Base-by-base conservation (phyloP, 2,329 filamentous ascomycete genomes). In the Fusarium robinianum region DNA sequence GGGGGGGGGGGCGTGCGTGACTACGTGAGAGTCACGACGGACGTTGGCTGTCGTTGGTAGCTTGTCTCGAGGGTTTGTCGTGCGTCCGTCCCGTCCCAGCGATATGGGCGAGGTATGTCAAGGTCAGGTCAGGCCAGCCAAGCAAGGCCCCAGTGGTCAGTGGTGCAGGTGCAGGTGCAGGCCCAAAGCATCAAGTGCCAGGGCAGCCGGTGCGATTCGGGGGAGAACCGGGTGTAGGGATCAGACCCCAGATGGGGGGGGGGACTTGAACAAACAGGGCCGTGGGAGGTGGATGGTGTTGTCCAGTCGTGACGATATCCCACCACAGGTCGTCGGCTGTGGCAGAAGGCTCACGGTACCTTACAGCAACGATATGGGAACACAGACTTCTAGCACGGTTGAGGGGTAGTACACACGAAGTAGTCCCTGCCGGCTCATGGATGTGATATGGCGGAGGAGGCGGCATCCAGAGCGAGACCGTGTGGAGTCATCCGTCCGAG, bases 81-180 rank as follows among this genome's bases (percentile, higher is more conserved):
- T 41, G 48, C 29, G 30, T 38, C n/a, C n/a, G n/a, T n/a, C 46
- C 46, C 32, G 52, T 57, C 55, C 56, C 56, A 55, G 53, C 41
- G 37, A 51, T 33, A 41, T 53, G 55, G 55, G 41, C 52, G 45
- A 58, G 45, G 24, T 38, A 49, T 54, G 48, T 49, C 39, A 44
- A 60, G 47, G 44, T 53, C 50, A 34, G 46, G 56, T 49, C 56
- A 58, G 55, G 52, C 31, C 52, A 45, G 49, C 55, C 46, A n/a
- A n/a, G n/a, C 48, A 38, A 51, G 48, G 40, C 49, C 34, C 42
- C 34, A 51, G 47, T 39, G 24, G 31, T 25, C 33, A 29, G 35
- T 39, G 33, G 27, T 37, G 18, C 30, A 38, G 39, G 32, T 33
- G 33, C 34, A 39, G 19, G 34, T 25, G 37, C 30, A 32, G 18